Base-by-base conservation (phyloP, 2,329 filamentous ascomycete genomes). In the Pyricularia sp. region DNA sequence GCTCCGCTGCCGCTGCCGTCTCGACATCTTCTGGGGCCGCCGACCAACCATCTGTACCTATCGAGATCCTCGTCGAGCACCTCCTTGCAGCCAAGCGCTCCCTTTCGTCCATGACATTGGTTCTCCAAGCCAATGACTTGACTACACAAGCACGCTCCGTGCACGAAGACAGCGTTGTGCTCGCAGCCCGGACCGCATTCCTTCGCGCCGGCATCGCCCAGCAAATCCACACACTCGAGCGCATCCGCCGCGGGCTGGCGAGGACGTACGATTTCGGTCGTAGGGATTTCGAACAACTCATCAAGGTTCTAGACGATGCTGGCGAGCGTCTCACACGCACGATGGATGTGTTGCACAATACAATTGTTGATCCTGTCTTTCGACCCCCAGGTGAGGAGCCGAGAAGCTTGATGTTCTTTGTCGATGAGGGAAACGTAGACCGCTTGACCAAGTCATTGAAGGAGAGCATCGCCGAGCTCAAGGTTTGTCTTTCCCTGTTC, bases 31-130 rank as follows among this genome's bases (percentile, higher is more conserved):
- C 60, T 31, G 59, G 26, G 28, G 30, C 30, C 19, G 30, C 33
- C 30, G 71, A 72, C 57, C 40, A 53, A 33, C 53, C 49, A 4
- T 70, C 75, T 31, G 74, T 81, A 4, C 75, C 82, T 28, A 84
- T 96, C 71, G 91, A 96, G 70, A 86, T 85, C 28, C 85, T 97
- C 59, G 90, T 97, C 65, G 84, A 86, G 64, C 87, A 96, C 76
- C 88, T 97, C 44, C 85, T 97, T 55, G 88, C 89, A 33, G 90
- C 93, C 9, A 97, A 97, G 74, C 86, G 91, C 60, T 93, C 93
- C 1, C 83, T 97, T 4, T 90, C 89, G 19, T 91, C 91, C 12
- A 92, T 96, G 74, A 85, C 82, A 57, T 87, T 90, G 66, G 91
- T 97, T 63, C 88, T 90, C 73, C 89, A 90, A 66, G 93, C 92